These are phyloP conservation scores for Malania oleifera DNA, from an alignment of 164 flowering plant species.

Conservation along the genomic window DNA sequence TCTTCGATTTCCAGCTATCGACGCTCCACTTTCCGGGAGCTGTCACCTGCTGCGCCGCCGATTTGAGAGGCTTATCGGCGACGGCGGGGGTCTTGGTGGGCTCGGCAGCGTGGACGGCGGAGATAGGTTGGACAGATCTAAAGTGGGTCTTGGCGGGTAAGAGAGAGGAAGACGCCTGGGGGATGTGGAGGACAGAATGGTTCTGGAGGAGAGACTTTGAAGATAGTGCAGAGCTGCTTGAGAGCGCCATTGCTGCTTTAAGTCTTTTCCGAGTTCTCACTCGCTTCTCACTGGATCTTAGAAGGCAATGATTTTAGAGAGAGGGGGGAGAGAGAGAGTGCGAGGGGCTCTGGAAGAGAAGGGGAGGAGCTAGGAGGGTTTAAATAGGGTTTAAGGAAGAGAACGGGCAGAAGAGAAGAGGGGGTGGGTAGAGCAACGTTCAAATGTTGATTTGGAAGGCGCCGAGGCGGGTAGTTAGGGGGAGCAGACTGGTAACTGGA, in stretches of 20 bases:
- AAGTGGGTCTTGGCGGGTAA: conserved; percentile 6
- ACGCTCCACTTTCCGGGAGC: conserved; percentile 26
- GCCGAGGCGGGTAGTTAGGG: too few species aligned
- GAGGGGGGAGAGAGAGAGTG: not conserved
- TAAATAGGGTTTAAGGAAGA: not conserved
- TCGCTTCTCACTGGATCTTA: conserved; percentile 2
- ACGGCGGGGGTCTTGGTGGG: conserved; percentile 19
- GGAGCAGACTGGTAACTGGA: too few species aligned
- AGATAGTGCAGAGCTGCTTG: conserved; percentile 24
- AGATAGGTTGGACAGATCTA: conserved; percentile 15
- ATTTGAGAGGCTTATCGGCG: conserved; percentile 3
- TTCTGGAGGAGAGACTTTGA: conserved; percentile 21
- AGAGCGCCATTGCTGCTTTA: conserved; percentile 24
- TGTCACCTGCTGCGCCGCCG: conserved; percentile 8
- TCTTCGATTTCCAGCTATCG: conserved; percentile 44
- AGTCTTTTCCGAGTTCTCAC: not conserved
- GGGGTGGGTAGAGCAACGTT: not conserved
- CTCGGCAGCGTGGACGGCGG: conserved; percentile 40
- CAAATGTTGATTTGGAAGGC: too few species aligned
- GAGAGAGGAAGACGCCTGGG: conserved; percentile 14
- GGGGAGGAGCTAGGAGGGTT: not conserved
- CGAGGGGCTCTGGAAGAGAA: not conserved
- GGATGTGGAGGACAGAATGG: conserved; percentile 7
- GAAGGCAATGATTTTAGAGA: not conserved
- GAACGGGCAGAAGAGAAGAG: not conserved